Conservation (phyloP, 495 filamentous ascomycete genomes). For the Chaetomium tenue region DNA sequence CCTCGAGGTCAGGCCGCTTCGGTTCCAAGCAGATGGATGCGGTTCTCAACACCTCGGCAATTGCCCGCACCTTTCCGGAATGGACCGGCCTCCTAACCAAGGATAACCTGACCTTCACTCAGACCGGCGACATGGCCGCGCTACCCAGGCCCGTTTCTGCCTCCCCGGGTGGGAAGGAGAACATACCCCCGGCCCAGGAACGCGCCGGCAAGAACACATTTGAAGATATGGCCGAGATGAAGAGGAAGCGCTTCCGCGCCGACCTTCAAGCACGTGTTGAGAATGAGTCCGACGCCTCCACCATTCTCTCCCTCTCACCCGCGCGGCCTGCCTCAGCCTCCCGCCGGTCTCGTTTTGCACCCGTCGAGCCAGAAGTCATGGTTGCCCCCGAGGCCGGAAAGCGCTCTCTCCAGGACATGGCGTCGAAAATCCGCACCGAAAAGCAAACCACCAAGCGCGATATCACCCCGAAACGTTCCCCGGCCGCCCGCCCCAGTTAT, state of each 20-base stretch:
- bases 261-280: conserved; percentile 49
- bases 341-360: conserved; percentile 34
- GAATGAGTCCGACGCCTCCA: conserved; percentile 45
- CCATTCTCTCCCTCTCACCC: conserved; percentile 37
- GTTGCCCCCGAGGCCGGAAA: conserved; percentile 27
- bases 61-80: conserved; percentile 63
- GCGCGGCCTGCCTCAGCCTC: conserved; percentile 16
- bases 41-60: conserved; percentile 60
- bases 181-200: conserved; percentile 36
- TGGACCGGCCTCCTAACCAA: conserved; percentile 42
- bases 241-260: conserved; percentile 35
- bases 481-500: conserved; percentile 7
- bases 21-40: conserved; percentile 21
- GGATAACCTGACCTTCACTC: conserved; percentile 24
- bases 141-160: conserved; percentile 23
- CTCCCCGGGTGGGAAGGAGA: conserved; percentile 38
- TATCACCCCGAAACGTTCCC: conserved; percentile 28
- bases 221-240: conserved; percentile 30
- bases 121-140: conserved; percentile 27
- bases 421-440: conserved; percentile 35
- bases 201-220: conserved; percentile 29
- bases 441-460: conserved; percentile 28
- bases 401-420: conserved; percentile 36
- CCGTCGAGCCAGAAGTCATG: conserved; percentile 14
- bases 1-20: conserved; percentile 34